A percentile compares a stretch with the other conserved stretches of the same genome.
These are phyloP conservation scores for Aspergillus haitiensis DNA, from an alignment of 495 filamentous ascomycete species.

Conservation along the genomic window DNA sequence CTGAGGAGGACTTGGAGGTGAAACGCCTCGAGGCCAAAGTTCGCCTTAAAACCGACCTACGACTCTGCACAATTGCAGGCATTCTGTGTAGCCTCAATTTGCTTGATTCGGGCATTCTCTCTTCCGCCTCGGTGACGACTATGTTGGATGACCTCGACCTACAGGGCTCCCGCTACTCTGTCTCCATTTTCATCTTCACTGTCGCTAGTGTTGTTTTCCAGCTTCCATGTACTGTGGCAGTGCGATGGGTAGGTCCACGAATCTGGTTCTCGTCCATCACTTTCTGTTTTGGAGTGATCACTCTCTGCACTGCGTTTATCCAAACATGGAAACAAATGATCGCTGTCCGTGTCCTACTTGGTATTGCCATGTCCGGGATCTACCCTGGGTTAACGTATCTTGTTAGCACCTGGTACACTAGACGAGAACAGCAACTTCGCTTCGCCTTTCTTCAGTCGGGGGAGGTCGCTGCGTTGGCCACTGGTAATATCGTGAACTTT, in stretches of 20 bases:
- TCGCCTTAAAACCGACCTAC: slow-evolving; percentile 66
- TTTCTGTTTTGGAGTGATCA: slow-evolving; percentile 68
- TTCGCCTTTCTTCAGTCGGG: slow-evolving; percentile 73
- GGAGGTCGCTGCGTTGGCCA: slow-evolving; percentile 66
- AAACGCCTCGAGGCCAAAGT: slow-evolving; percentile 41
- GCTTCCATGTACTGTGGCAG: slow-evolving; percentile 69
- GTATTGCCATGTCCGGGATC: slow-evolving; percentile 66
- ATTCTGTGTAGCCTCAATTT: slow-evolving; percentile 72
- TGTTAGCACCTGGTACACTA: slow-evolving; percentile 72
- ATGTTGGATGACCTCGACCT: slow-evolving; percentile 67
- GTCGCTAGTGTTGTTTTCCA: slow-evolving; percentile 73
- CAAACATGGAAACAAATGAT: slow-evolving; percentile 74
- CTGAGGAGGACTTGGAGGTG: slow-evolving; percentile 19
- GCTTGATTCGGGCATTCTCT: slow-evolving; percentile 75
- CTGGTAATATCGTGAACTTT: slow-evolving; percentile 71
- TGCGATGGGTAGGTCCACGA: slow-evolving; percentile 66
- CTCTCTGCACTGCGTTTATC: slow-evolving; percentile 66
- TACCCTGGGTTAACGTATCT: slow-evolving; percentile 72
- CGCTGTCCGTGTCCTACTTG: slow-evolving; percentile 66
- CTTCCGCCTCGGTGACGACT: slow-evolving; percentile 71
- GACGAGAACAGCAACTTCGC: slow-evolving; percentile 70
- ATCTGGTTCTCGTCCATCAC: slow-evolving; percentile 69
- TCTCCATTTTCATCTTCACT: slow-evolving; percentile 79
- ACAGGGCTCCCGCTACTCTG: slow-evolving; percentile 64
- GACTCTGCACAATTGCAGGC: slow-evolving; percentile 75